phyloP scores from a whole-genome alignment of 1,139 yeast genomes.

The Groenewaldozyma auringiensis region DNA sequence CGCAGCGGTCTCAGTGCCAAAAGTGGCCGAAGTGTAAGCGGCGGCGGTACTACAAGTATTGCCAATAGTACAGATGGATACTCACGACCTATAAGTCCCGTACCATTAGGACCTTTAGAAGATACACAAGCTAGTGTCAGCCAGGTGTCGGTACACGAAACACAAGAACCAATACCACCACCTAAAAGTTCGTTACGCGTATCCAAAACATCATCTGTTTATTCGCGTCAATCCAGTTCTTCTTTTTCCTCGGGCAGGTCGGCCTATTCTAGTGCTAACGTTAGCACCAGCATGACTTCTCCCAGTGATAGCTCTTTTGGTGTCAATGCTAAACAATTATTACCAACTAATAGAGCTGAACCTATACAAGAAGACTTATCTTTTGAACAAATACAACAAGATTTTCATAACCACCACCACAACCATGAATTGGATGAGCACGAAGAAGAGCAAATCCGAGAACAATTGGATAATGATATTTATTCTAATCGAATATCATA shows the following conservation, averaged over 20 bases:
- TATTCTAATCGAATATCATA: background rate
- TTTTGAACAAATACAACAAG: no score
- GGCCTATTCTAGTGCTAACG: background rate
- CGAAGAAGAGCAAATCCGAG: no score
- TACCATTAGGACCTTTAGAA: background rate
- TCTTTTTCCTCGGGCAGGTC: slow-evolving; percentile 1
- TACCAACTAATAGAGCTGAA: background rate
- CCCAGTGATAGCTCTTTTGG: slow-evolving; percentile 4
- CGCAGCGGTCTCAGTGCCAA: background rate
- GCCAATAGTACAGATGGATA: background rate
- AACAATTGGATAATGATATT: no score
- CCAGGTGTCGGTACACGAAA: background rate
- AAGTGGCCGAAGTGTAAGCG: background rate
- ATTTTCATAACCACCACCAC: no score
- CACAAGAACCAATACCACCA: slow-evolving; percentile 5
- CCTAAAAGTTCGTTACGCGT: slow-evolving; percentile 7
- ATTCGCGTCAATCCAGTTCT: slow-evolving; percentile 3
- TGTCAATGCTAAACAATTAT: background rate
- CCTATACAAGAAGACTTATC: background rate
- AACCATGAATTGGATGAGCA: no score
- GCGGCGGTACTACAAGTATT: background rate
- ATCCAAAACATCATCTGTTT: slow-evolving; percentile 5
- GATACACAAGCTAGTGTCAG: background rate
- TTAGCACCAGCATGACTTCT: slow-evolving; percentile 2
- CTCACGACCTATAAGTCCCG: background rate